A percentile compares a stretch with the other conserved stretches of the same genome.
Conservation (phyloP, 208 protist genomes). For the Wallacemonas collosoma region DNA sequence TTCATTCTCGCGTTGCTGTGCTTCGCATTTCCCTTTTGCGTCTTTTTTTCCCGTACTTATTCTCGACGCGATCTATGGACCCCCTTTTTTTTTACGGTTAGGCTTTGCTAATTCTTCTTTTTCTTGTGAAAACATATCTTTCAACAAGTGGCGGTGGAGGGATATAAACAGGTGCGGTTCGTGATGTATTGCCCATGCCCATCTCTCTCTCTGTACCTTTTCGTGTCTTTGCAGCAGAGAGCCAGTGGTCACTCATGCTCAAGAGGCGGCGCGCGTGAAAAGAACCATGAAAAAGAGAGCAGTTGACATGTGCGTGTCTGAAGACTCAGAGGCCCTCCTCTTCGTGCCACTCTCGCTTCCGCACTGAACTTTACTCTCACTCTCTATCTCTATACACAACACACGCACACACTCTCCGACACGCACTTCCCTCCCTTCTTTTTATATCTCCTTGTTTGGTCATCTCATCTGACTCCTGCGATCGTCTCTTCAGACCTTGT, state of each 20-base stretch:
- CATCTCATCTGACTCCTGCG: background rate
- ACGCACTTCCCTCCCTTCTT: background rate
- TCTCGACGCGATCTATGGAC: background rate
- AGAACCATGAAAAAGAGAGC: no score
- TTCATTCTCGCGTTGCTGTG: no score
- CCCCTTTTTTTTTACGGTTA: background rate
- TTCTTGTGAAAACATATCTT: background rate
- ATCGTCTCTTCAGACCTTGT: background rate
- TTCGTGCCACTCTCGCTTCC: no score
- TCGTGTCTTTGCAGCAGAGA: no score
- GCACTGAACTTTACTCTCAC: no score
- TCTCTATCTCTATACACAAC: background rate
- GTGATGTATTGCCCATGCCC: no score
- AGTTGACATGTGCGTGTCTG: no score
- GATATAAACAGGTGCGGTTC: no score
- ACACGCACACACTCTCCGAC: background rate
- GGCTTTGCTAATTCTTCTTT: background rate
- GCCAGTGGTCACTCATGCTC: no score
- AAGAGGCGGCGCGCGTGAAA: no score
- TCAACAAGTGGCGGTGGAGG: no score
- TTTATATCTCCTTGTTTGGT: background rate
- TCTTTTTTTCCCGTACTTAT: background rate
- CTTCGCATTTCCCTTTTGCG: background rate
- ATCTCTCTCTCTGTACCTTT: background rate
- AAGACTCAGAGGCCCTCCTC: no score